These are phyloP conservation scores for Diutina catenulata DNA, from an alignment of 1,139 yeast species.

Conservation along the genomic window DNA sequence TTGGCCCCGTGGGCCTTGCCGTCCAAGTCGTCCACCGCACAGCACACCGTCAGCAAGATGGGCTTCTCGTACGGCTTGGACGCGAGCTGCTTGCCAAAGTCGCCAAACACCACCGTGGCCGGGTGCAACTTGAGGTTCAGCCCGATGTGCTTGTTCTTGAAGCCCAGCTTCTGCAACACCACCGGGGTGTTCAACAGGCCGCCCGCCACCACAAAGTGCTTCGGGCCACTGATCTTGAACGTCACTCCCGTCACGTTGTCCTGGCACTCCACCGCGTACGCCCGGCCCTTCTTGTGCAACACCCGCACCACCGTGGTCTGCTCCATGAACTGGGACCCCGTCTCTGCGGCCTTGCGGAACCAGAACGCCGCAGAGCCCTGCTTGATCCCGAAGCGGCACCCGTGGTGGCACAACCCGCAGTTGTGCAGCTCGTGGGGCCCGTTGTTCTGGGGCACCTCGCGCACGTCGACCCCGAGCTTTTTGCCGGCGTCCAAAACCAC, in stretches of 20 bases:
- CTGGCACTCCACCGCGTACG: slow-evolving; percentile 31
- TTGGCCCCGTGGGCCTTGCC: slow-evolving; percentile 48
- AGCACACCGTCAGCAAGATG: slow-evolving; percentile 41
- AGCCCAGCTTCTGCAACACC: slow-evolving; percentile 38
- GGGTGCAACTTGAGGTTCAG: slow-evolving; percentile 45
- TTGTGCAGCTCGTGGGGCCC: slow-evolving; percentile 35
- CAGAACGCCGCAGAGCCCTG: slow-evolving; percentile 43
- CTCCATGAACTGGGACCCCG: slow-evolving; percentile 39
- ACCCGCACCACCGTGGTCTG: slow-evolving; percentile 32
- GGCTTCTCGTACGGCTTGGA: slow-evolving; percentile 30
- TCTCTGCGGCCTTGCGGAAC: slow-evolving; percentile 39
- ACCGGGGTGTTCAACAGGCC: slow-evolving; percentile 46
- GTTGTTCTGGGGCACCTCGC: slow-evolving; percentile 36
- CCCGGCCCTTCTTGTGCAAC: slow-evolving; percentile 29
- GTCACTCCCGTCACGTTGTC: slow-evolving; percentile 18
- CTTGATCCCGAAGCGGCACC: slow-evolving; percentile 44
- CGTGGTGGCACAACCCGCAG: slow-evolving; percentile 42
- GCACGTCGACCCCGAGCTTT: slow-evolving; percentile 34
- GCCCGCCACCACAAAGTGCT: slow-evolving; percentile 33
- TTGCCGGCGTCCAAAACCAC: slow-evolving; percentile 34
- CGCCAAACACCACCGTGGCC: slow-evolving; percentile 15
- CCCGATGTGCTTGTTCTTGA: slow-evolving; percentile 44
- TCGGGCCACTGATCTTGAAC: slow-evolving; percentile 34
- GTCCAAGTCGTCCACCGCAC: slow-evolving; percentile 39
- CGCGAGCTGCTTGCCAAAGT: slow-evolving; percentile 28